Evolutionary conservation across 2,329 filamentous ascomycete genomes (phyloP).

Genomic region (Curvularia spicifera): DNA sequence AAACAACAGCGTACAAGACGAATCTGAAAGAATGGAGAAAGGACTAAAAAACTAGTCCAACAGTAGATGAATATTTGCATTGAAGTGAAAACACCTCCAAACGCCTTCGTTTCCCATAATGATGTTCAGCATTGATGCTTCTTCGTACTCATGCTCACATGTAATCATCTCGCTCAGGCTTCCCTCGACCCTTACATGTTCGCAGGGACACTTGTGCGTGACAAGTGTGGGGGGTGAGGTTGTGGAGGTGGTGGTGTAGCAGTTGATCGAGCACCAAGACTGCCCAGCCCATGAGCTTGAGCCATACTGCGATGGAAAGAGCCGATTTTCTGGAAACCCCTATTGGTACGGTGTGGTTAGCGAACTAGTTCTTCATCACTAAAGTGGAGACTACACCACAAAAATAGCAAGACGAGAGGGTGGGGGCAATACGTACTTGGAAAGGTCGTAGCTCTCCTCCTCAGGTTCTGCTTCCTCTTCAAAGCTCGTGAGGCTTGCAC

Average conservation of each 20-base stretch:
- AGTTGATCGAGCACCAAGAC: slow-evolving; percentile 15
- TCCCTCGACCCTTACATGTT: slow-evolving; percentile 26
- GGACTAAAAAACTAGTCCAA: not conserved
- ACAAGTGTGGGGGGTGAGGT: not conserved
- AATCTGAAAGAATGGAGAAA: not conserved
- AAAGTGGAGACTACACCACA: not conserved
- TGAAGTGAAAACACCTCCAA: not conserved
- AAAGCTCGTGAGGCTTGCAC: slow-evolving; percentile 44
- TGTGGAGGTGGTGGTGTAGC: slow-evolving; percentile 24
- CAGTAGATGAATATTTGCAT: not conserved
- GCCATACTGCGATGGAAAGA: slow-evolving; percentile 52
- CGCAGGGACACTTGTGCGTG: slow-evolving; percentile 33
- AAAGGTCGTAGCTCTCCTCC: slow-evolving; percentile 57
- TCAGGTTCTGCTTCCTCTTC: slow-evolving; percentile 52
- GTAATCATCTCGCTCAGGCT: slow-evolving; percentile 1
- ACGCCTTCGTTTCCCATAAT: not conserved
- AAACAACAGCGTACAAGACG: not conserved
- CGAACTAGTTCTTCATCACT: not conserved
- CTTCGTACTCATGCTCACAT: slow-evolving; percentile 1
- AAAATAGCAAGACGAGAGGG: not conserved
- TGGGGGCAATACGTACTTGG: slow-evolving; percentile 51
- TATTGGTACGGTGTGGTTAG: slow-evolving; percentile 33
- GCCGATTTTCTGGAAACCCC: slow-evolving; percentile 59
- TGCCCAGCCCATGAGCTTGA: slow-evolving; percentile 39
- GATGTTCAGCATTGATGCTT: not conserved